A percentile compares a stretch with the other conserved stretches of the same genome.
phyloP scores from a whole-genome alignment of 2,329 filamentous ascomycete species.

The Pseudogymnoascus sp. region DNA sequence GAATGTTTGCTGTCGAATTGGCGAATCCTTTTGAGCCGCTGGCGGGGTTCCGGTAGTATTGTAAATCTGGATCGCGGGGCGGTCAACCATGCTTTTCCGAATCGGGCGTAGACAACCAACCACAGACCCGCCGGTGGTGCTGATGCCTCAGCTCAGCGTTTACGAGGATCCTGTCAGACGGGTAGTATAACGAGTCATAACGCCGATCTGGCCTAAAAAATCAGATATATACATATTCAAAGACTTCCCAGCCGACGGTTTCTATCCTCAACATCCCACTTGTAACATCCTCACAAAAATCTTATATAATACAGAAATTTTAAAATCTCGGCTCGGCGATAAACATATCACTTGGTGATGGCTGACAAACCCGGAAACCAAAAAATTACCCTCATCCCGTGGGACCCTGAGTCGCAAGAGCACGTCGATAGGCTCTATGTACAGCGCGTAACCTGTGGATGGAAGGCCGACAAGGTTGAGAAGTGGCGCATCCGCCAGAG shows the following conservation, averaged over 20 bases:
- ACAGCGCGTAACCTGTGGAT: constrained; percentile 39
- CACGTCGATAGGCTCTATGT: constrained; percentile 34
- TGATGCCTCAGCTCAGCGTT: background rate
- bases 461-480: constrained; percentile 32
- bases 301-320: background rate
- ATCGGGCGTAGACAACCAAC: background rate
- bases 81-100: background rate
- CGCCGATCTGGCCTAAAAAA: background rate
- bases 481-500: constrained; percentile 15
- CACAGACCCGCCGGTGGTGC: background rate
- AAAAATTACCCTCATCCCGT: constrained; percentile 35
- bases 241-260: background rate
- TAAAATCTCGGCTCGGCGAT: background rate
- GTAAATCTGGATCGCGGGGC: background rate
- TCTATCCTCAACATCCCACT: background rate
- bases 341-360: background rate
- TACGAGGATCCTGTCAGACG: background rate
- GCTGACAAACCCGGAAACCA: background rate
- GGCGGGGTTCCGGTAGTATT: background rate
- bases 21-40: background rate
- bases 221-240: background rate
- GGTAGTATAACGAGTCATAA: background rate
- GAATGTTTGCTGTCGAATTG: background rate
- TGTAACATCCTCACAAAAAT: background rate
- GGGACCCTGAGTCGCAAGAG: constrained; percentile 32